A percentile compares a stretch with the other conserved stretches of the same genome.
Conservation (phyloP, 1,284 basidiomycete genomes). For the Mycosarcoma maydis region DNA sequence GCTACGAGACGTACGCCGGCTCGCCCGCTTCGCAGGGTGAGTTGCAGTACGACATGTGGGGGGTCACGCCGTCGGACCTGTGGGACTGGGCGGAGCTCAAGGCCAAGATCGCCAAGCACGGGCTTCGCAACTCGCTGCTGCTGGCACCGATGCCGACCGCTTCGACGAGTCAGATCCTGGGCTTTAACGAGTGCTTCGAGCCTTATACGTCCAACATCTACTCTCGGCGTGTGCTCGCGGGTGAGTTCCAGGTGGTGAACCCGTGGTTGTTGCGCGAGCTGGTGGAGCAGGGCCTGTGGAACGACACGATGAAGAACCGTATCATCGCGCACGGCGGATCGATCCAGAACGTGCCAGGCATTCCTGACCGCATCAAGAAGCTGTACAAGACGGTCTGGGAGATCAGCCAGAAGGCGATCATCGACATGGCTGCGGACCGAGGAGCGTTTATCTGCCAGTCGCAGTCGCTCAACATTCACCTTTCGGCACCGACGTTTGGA, state of each 20-base stretch:
- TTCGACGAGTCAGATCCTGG: slow-evolving; percentile 96
- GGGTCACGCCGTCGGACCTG: slow-evolving; percentile 86
- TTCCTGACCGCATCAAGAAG: slow-evolving; percentile 72
- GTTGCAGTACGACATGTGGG: slow-evolving; percentile 96
- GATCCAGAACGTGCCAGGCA: slow-evolving; percentile 73
- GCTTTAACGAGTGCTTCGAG: slow-evolving; percentile 98
- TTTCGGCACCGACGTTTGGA: slow-evolving; percentile 88
- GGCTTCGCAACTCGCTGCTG: slow-evolving; percentile 92
- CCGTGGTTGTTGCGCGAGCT: slow-evolving; percentile 98
- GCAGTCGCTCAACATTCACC: slow-evolving; percentile 85
- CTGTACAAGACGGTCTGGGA: slow-evolving; percentile 99
- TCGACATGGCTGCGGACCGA: slow-evolving; percentile 97
- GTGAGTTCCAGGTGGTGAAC: slow-evolving; percentile 99
- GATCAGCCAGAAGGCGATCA: slow-evolving; percentile 96
- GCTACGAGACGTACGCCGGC: slow-evolving; percentile 91
- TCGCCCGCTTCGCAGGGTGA: slow-evolving; percentile 88
- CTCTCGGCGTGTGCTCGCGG: slow-evolving; percentile 97
- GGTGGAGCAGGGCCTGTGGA: slow-evolving; percentile 93
- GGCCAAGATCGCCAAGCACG: slow-evolving; percentile 84
- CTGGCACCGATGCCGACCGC: slow-evolving; percentile 98
- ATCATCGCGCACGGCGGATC: slow-evolving; percentile 96
- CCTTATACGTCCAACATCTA: slow-evolving; percentile 98
- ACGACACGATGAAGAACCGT: slow-evolving; percentile 99
- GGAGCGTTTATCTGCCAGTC: slow-evolving; percentile 97
- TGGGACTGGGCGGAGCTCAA: slow-evolving; percentile 96